phyloP scores from a whole-genome alignment of 345 rosid species.

The Nephelium lappaceum region DNA sequence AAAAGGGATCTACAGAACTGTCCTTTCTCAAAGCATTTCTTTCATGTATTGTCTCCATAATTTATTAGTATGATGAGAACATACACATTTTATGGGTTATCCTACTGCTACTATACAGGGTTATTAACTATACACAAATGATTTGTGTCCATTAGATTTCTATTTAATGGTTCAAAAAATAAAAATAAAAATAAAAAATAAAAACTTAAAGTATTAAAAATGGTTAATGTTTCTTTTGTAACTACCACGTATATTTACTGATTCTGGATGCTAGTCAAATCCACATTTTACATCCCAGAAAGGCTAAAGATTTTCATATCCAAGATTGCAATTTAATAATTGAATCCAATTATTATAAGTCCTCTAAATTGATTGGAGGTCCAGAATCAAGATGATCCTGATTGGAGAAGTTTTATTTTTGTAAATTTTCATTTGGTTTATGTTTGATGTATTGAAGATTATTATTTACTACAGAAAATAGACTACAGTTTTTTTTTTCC shows the following conservation, averaged over 20 bases:
- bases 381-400: background rate
- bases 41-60: background rate
- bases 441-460: background rate
- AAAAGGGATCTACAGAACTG: background rate
- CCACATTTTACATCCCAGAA: background rate
- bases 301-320: background rate
- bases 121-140: too few species aligned
- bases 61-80: background rate
- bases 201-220: too few species aligned
- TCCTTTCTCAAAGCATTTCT: background rate
- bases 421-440: background rate
- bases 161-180: too few species aligned
- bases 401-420: background rate
- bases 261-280: too few species aligned
- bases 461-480: background rate
- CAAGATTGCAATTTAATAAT: background rate
- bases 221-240: too few species aligned
- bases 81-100: background rate
- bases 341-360: background rate
- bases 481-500: background rate
- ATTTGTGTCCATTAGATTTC: too few species aligned
- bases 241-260: too few species aligned
- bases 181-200: too few species aligned
- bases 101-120: too few species aligned
- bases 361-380: background rate